Evolutionary conservation across 148 eudicot genomes (phyloP).

Genomic region (Oxyria digyna): DNA sequence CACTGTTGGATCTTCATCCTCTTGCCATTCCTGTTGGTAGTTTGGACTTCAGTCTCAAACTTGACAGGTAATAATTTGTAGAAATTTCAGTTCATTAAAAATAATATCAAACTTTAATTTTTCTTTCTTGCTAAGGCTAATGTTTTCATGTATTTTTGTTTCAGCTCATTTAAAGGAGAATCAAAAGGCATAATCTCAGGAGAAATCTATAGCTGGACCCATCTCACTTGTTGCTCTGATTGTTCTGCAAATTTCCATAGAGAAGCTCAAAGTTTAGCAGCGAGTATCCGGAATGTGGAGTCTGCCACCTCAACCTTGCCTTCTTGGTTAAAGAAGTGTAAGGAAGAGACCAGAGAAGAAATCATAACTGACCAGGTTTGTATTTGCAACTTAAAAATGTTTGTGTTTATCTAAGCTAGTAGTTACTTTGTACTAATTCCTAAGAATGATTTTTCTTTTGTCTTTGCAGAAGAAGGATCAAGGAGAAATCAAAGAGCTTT

Average conservation of each 20-base stretch:
- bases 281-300: background rate
- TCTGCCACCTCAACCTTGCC: conserved; percentile 38
- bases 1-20: conserved; percentile 67
- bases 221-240: conserved; percentile 51
- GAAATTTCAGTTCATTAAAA: background rate
- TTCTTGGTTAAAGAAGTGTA: conserved; percentile 58
- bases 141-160: background rate
- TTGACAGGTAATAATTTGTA: conserved; percentile 28
- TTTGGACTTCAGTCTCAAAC: conserved; percentile 61
- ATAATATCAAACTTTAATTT: background rate
- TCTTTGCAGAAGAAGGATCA: conserved; percentile 29
- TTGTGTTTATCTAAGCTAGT: too few relatives aligned
- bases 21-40: conserved; percentile 45
- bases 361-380: background rate
- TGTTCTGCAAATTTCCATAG: conserved; percentile 20
- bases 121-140: background rate
- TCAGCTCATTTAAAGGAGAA: conserved; percentile 18
- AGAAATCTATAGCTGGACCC: conserved; percentile 25
- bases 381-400: background rate
- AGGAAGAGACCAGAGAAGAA: conserved; percentile 31
- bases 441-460: background rate
- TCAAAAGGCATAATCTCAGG: conserved; percentile 21
- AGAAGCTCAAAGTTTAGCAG: conserved; percentile 8
- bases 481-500: conserved; percentile 44
- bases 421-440: background rate